Conservation (phyloP, 495 filamentous ascomycete genomes). For the Copromyces sp. region DNA sequence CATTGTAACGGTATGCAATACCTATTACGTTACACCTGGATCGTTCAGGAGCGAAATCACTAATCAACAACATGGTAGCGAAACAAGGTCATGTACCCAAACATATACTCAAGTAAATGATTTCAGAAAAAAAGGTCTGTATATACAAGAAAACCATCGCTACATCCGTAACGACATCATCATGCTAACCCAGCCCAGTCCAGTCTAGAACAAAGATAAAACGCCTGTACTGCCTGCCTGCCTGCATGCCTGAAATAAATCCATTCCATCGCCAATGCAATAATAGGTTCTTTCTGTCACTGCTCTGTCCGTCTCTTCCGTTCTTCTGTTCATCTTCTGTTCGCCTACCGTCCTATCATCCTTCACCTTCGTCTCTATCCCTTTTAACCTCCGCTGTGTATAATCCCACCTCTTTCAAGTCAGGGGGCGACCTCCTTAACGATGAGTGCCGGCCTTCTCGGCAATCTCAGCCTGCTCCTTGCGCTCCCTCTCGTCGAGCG, state of each 20-base stretch:
- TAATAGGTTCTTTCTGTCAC: neutral
- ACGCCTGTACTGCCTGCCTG: neutral
- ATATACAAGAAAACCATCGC: neutral
- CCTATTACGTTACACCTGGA: too few relatives aligned
- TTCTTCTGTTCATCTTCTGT: too few relatives aligned
- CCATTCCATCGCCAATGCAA: neutral
- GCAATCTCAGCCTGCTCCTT: neutral
- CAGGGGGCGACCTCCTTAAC: neutral
- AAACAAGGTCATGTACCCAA: neutral
- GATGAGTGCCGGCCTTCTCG: neutral
- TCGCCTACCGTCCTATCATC: neutral
- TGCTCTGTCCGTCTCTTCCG: too few relatives aligned
- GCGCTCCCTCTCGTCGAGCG: slow-evolving; percentile 12
- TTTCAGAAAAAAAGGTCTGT: neutral
- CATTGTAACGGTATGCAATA: too few relatives aligned
- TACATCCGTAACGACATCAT: neutral
- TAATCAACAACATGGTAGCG: neutral
- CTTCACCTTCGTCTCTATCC: neutral
- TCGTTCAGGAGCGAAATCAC: too few relatives aligned
- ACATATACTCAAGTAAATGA: neutral
- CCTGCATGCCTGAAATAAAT: neutral
- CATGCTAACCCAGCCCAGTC: neutral
- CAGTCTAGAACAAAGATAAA: neutral
- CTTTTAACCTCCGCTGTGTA: neutral
- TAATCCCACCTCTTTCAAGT: neutral